Evolutionary conservation across 2,329 filamentous ascomycete species (phyloP).

Genomic region (Hysterium pulicare): DNA sequence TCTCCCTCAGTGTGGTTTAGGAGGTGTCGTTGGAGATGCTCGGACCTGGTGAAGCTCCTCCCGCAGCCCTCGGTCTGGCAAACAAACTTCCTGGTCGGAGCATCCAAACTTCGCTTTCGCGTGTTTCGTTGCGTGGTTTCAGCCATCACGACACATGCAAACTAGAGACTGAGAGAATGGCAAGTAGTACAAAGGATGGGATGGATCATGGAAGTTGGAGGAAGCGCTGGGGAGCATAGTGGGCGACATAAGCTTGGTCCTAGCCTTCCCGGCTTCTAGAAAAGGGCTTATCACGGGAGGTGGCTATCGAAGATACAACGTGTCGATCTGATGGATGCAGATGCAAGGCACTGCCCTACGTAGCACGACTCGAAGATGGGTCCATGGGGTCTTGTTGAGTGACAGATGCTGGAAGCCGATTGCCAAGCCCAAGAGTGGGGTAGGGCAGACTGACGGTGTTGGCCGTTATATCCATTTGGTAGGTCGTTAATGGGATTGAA

Average conservation of each 20-base stretch:
- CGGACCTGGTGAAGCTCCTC: slow-evolving; percentile 90
- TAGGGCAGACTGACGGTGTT: background rate
- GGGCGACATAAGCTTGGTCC: background rate
- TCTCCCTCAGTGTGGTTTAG: slow-evolving; percentile 69
- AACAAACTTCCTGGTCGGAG: slow-evolving; percentile 62
- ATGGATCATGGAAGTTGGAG: background rate
- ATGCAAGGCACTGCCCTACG: slow-evolving; percentile 4
- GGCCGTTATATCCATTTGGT: background rate
- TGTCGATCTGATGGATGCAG: background rate
- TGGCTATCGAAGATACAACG: background rate
- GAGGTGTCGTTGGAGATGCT: slow-evolving; percentile 93
- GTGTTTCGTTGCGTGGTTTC: slow-evolving; percentile 1
- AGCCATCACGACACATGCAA: background rate
- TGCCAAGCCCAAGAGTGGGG: slow-evolving; percentile 8
- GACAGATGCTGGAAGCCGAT: background rate
- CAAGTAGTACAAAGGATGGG: background rate
- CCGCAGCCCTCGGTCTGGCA: slow-evolving; percentile 82
- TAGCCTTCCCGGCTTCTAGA: background rate
- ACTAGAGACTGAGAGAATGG: background rate
- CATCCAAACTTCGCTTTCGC: slow-evolving; percentile 60
- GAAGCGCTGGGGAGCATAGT: background rate
- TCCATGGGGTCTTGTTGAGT: background rate
- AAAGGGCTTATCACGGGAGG: slow-evolving; percentile 1
- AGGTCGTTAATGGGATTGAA: too few relatives aligned
- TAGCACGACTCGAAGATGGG: background rate